Conservation (phyloP, 2,329 filamentous ascomycete genomes). For the Cadophora sp. region DNA sequence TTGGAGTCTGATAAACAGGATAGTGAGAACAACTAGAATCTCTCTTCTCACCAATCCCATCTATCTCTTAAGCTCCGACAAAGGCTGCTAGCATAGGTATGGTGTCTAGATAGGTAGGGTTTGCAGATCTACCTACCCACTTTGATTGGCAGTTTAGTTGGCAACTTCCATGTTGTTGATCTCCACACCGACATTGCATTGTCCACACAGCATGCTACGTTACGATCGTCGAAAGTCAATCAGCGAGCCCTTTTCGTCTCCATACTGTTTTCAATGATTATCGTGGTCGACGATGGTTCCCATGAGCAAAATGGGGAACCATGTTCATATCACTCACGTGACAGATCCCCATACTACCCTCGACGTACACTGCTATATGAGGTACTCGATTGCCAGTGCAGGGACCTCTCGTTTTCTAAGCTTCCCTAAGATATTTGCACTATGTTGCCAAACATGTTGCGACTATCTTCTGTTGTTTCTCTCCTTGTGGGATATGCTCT, state of each 20-base stretch:
- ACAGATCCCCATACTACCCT: neutral
- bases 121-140: neutral
- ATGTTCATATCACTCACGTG: neutral
- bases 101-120: neutral
- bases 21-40: too few species aligned
- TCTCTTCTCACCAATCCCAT: too few species aligned
- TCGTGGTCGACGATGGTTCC: too few species aligned
- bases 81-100: too few species aligned
- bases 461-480: neutral
- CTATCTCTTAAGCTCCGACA: too few species aligned
- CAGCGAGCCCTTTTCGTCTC: neutral
- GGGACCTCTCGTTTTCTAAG: neutral
- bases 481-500: slow-evolving; percentile 10
- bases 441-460: slow-evolving; percentile 5
- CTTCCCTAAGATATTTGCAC: neutral
- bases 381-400: neutral
- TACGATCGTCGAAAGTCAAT: neutral
- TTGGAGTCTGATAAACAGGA: too few species aligned
- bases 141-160: too few species aligned
- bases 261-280: too few species aligned
- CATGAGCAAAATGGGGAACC: neutral
- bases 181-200: slow-evolving; percentile 3
- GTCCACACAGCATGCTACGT: slow-evolving; percentile 8
- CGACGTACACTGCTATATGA: slow-evolving; percentile 9
- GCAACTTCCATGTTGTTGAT: slow-evolving; percentile 1